Conservation (phyloP, 1,284 basidiomycete genomes). For the Leccinum pseudoinsigne region DNA sequence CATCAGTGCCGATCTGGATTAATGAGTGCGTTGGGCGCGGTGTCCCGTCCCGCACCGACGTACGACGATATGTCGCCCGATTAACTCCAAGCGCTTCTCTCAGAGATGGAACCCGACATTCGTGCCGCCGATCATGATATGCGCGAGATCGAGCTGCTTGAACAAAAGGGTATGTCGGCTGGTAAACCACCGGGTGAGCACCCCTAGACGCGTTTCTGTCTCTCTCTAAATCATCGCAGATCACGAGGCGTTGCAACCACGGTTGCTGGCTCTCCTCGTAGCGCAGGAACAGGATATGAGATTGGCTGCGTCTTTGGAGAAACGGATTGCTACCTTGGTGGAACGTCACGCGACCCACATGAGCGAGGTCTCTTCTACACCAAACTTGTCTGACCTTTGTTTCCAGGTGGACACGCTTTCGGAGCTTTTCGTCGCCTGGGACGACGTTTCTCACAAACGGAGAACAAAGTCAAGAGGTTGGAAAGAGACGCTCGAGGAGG, state of each 20-base stretch:
- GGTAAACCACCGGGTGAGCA: constrained; percentile 61
- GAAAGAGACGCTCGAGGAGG: constrained; percentile 54
- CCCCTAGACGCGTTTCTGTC: background rate
- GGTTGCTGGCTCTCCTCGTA: constrained; percentile 55
- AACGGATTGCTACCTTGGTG: constrained; percentile 60
- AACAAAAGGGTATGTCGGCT: constrained; percentile 66
- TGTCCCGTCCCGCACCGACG: constrained; percentile 52
- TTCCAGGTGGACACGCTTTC: constrained; percentile 73
- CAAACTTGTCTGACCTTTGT: background rate
- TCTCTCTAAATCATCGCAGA: constrained; percentile 39
- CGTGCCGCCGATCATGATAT: constrained; percentile 77
- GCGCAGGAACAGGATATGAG: constrained; percentile 59
- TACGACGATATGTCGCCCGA: constrained; percentile 63
- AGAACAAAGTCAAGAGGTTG: constrained; percentile 52
- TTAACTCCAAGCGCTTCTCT: constrained; percentile 67
- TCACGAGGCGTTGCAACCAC: constrained; percentile 60
- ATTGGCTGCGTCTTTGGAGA: constrained; percentile 58
- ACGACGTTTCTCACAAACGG: constrained; percentile 65
- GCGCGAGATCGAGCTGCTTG: constrained; percentile 68
- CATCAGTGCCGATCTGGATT: constrained; percentile 35
- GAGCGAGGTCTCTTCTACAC: constrained; percentile 25
- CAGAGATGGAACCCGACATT: constrained; percentile 79
- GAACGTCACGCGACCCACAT: constrained; percentile 70
- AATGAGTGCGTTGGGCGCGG: constrained; percentile 45
- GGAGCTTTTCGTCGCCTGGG: constrained; percentile 80